A percentile compares a stretch with the other conserved stretches of the same genome.
Evolutionary conservation across 2,329 filamentous ascomycete genomes (phyloP).

Genomic region (Cadophora luteo-olivacea): DNA sequence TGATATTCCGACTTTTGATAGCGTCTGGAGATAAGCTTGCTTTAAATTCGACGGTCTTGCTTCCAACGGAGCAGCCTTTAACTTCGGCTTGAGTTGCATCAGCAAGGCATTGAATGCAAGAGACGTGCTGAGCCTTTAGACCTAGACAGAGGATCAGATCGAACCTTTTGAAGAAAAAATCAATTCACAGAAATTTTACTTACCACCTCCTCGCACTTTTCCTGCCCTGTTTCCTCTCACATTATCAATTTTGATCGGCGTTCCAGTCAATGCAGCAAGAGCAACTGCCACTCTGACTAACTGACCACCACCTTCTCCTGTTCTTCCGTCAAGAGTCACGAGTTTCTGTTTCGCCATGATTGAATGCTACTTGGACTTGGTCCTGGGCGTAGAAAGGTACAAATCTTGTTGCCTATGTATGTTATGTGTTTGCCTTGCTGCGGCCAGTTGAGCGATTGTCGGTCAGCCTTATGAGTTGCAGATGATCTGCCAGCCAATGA

Average conservation of each 20-base stretch:
- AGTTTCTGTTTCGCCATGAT: slow-evolving; percentile 37
- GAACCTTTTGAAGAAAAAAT: not conserved
- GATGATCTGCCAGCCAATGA: not conserved
- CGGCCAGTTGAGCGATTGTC: not conserved
- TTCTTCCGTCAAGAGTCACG: slow-evolving; percentile 61
- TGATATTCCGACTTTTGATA: slow-evolving; percentile 50
- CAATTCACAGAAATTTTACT: not conserved
- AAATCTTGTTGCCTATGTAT: slow-evolving; percentile 20
- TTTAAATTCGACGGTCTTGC: slow-evolving; percentile 45
- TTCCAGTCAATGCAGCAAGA: slow-evolving; percentile 61
- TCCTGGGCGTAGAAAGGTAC: not conserved
- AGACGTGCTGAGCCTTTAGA: slow-evolving; percentile 65
- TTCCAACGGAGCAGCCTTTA: slow-evolving; percentile 58
- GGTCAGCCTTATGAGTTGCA: slow-evolving; percentile 14
- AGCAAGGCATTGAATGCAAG: slow-evolving; percentile 61
- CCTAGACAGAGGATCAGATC: slow-evolving; percentile 49
- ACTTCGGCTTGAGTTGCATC: slow-evolving; percentile 58
- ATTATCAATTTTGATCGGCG: slow-evolving; percentile 59
- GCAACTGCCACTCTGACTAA: slow-evolving; percentile 62
- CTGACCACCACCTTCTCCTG: slow-evolving; percentile 68
- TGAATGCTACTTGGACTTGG: slow-evolving; percentile 12
- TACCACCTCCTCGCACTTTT: slow-evolving; percentile 38
- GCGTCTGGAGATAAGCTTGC: slow-evolving; percentile 40
- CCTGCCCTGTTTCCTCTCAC: slow-evolving; percentile 59
- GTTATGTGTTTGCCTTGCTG: slow-evolving; percentile 13